Conservation (phyloP, 306 rosid genomes). For the Castanea mollissima region DNA sequence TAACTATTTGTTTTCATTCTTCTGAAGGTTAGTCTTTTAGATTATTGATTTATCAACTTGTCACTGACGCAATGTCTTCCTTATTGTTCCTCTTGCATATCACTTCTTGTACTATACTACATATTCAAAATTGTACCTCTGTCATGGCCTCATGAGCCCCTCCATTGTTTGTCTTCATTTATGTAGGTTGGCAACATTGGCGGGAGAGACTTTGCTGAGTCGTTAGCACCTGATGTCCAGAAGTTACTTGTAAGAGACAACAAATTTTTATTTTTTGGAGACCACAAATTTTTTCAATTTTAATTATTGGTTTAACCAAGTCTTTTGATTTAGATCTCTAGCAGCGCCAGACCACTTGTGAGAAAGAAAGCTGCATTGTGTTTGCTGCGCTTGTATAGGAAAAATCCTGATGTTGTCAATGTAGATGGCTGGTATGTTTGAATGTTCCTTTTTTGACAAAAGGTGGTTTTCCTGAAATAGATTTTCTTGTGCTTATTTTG, state of each 20-base stretch:
- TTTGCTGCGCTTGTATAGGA: conserved; percentile 91
- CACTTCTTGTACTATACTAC: conserved; percentile 15
- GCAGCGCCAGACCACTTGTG: conserved; percentile 99
- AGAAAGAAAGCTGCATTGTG: conserved; percentile 97
- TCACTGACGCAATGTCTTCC: neutral
- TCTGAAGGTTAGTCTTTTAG: too few species aligned
- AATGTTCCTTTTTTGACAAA: conserved; percentile 27
- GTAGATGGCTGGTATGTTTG: conserved; percentile 92
- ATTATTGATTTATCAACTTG: neutral
- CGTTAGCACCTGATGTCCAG: conserved; percentile 97
- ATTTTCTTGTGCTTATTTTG: conserved; percentile 19
- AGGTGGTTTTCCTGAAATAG: conserved; percentile 11
- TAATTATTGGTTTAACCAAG: conserved; percentile 26
- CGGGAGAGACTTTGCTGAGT: conserved; percentile 99
- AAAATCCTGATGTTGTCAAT: conserved; percentile 98
- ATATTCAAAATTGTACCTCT: neutral
- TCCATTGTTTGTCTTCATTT: conserved; percentile 25
- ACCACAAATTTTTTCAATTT: neutral
- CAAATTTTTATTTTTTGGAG: conserved; percentile 18
- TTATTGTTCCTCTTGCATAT: conserved; percentile 6
- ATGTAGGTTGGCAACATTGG: conserved; percentile 98
- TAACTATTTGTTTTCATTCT: too few species aligned
- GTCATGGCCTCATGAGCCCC: conserved; percentile 17
- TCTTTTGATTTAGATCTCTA: conserved; percentile 69
- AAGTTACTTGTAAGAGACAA: conserved; percentile 77